Evolutionary conservation across 495 filamentous ascomycete genomes (phyloP).

Genomic region (Aeminium ludgeri): DNA sequence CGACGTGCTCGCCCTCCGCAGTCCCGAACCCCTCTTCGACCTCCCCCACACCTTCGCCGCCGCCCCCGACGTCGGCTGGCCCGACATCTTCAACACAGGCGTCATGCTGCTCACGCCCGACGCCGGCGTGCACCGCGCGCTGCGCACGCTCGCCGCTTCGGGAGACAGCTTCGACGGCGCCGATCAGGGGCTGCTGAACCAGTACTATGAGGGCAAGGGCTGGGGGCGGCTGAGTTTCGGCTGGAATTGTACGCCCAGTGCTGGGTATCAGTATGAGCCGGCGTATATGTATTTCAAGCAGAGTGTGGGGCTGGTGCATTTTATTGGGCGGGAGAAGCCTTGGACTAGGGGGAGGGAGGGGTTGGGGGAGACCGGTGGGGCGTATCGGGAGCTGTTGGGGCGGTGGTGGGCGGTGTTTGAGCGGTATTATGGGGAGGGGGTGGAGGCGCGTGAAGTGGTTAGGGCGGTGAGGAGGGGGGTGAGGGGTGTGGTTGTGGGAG

Average conservation of each 20-base stretch:
- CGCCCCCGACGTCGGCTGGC: conserved; percentile 93
- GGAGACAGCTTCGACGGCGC: conserved; percentile 94
- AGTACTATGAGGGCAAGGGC: conserved; percentile 57
- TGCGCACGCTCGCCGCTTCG: conserved; percentile 63
- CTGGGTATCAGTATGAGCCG: conserved; percentile 86
- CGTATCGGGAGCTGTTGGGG: conserved; percentile 63
- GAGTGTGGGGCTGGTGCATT: conserved; percentile 75
- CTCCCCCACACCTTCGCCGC: conserved; percentile 66
- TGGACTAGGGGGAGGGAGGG: conserved; percentile 57
- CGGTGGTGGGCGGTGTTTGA: conserved; percentile 91
- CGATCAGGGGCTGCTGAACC: conserved; percentile 90
- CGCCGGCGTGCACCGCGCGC: conserved; percentile 68
- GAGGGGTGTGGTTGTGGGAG: no score
- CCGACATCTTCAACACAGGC: conserved; percentile 94
- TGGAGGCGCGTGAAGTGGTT: no score
- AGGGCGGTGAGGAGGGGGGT: no score
- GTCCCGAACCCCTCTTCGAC: conserved; percentile 83
- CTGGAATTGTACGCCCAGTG: conserved; percentile 92
- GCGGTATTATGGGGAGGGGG: conserved; percentile 67
- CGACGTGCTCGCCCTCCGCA: conserved; percentile 70
- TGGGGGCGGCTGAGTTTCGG: conserved; percentile 84
- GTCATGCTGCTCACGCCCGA: conserved; percentile 83
- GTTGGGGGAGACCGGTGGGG: conserved; percentile 35
- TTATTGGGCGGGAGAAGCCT: conserved; percentile 82
- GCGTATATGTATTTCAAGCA: conserved; percentile 87